Evolutionary conservation across 768 basidiomycete genomes (phyloP).

Genomic region (Gymnopilus junonius): DNA sequence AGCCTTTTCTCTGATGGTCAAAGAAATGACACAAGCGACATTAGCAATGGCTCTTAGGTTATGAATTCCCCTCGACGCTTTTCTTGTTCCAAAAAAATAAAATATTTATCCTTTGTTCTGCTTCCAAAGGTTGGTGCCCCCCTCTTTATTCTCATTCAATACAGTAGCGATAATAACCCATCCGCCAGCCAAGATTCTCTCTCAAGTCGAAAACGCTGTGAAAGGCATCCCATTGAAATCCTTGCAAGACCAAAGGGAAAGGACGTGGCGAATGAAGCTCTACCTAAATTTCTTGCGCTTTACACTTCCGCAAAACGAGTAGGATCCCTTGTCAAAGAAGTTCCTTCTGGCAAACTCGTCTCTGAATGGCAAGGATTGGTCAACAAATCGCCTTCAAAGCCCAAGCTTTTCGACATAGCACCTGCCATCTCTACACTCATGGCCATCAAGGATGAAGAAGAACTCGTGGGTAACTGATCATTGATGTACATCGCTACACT

Average conservation of each 20-base stretch:
- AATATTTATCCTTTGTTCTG: constrained; percentile 81
- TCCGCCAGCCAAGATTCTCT: constrained; percentile 81
- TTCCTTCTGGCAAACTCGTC: constrained; percentile 82
- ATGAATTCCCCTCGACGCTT: constrained; percentile 96
- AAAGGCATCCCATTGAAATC: constrained; percentile 71
- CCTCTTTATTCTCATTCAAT: constrained; percentile 6
- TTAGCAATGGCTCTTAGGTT: constrained; percentile 96
- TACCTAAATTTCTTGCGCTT: constrained; percentile 66
- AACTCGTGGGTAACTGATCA: constrained; percentile 66
- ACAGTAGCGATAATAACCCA: not conserved
- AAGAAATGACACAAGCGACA: constrained; percentile 20
- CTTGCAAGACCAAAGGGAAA: constrained; percentile 80
- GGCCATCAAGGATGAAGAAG: constrained; percentile 90
- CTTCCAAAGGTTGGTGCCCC: constrained; percentile 72
- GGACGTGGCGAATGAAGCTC: constrained; percentile 73
- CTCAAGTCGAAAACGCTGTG: constrained; percentile 69
- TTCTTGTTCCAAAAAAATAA: constrained; percentile 81
- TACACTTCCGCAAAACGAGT: constrained; percentile 69
- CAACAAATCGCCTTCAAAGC: constrained; percentile 55
- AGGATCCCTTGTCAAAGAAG: constrained; percentile 82
- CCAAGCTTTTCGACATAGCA: constrained; percentile 81
- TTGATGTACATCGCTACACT: constrained; percentile 1
- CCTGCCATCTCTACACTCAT: constrained; percentile 77
- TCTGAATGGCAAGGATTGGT: constrained; percentile 83
- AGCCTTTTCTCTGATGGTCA: constrained; percentile 6